Evolutionary conservation across 2,329 filamentous ascomycete species (phyloP).

Genomic region (Davidsoniella eucalypti): DNA sequence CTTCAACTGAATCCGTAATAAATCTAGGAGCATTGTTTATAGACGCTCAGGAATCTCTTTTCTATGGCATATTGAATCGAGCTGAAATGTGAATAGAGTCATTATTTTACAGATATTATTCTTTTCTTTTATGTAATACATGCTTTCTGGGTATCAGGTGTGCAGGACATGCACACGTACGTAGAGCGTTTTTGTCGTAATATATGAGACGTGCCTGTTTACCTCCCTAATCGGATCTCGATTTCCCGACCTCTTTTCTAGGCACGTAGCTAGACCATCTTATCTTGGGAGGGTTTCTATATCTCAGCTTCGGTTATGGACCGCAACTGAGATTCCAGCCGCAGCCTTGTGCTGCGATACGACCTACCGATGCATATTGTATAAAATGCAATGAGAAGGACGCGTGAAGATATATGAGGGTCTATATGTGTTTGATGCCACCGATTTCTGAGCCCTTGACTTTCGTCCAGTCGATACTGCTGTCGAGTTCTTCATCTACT

Average conservation of each 20-base stretch:
- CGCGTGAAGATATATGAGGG: background rate
- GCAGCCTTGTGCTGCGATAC: background rate
- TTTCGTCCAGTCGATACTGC: slow-evolving; percentile 80
- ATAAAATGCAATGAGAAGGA: background rate
- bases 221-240: no score
- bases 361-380: background rate
- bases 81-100: background rate
- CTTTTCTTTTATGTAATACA: background rate
- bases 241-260: no score
- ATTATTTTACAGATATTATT: slow-evolving; percentile 3
- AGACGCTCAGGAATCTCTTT: background rate
- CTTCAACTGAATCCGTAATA: slow-evolving; percentile 29
- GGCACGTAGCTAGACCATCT: background rate
- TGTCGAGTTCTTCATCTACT: slow-evolving; percentile 78
- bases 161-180: background rate
- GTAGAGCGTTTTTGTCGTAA: no score
- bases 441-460: slow-evolving; percentile 75
- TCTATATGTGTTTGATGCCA: slow-evolving; percentile 54
- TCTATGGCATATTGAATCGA: no score
- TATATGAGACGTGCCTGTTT: no score
- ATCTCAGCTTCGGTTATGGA: background rate
- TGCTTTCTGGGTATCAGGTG: slow-evolving; percentile 8
- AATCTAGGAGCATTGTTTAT: background rate
- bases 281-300: background rate
- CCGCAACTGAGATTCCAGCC: no score